Evolutionary conservation across 306 rosid species (phyloP).

Genomic region (Carpinus fangiana): DNA sequence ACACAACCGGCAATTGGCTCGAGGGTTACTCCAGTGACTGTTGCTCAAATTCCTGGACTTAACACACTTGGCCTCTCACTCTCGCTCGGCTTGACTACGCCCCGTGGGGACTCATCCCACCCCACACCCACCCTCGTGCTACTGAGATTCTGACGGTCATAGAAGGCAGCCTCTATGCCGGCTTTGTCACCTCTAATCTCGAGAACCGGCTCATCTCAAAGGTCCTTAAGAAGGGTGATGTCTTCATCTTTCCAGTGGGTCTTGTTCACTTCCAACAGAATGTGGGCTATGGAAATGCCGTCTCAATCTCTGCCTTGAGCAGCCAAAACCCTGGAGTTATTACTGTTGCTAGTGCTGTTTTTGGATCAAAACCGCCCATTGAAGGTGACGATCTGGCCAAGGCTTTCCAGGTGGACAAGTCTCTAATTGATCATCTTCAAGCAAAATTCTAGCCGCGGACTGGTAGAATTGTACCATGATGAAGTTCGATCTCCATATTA

Average conservation of each 20-base stretch:
- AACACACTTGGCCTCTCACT: constrained; percentile 28
- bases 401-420: constrained; percentile 25
- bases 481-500: too few relatives aligned
- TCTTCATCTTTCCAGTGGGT: constrained; percentile 25
- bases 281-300: constrained; percentile 18
- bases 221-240: constrained; percentile 32
- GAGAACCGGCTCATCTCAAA: constrained; percentile 24
- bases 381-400: constrained; percentile 15
- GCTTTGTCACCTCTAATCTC: constrained; percentile 28
- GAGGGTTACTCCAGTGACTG: constrained; percentile 12
- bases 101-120: constrained; percentile 18
- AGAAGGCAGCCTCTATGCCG: constrained; percentile 14
- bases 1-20: constrained; percentile 26
- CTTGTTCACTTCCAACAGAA: constrained; percentile 26
- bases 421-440: constrained; percentile 14
- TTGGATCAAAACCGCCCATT: constrained; percentile 22
- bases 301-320: constrained; percentile 22
- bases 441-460: background rate
- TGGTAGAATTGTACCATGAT: too few relatives aligned
- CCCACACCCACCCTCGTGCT: constrained; percentile 26
- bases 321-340: constrained; percentile 33
- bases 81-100: constrained; percentile 26
- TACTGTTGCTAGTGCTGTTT: constrained; percentile 17
- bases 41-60: constrained; percentile 28
- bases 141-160: constrained; percentile 25